Conservation (phyloP, 23 red algal species). For the Cyanidiococcus yangmingshanensis region DNA sequence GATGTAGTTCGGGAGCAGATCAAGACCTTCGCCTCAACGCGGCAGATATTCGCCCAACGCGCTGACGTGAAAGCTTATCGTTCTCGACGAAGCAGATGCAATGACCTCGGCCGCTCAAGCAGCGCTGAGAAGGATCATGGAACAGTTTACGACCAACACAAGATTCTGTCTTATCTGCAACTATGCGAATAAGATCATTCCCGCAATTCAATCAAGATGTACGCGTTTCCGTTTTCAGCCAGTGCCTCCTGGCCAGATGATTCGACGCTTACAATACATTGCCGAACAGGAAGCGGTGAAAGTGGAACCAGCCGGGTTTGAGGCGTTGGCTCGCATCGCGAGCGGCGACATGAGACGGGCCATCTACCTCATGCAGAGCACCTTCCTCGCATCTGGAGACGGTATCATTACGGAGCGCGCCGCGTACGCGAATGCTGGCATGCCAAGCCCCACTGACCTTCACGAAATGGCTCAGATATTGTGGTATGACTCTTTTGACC, state of each 20-base stretch:
- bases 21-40: slow-evolving; percentile 88
- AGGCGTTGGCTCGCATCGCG: slow-evolving; percentile 58
- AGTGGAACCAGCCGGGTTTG: slow-evolving; percentile 42
- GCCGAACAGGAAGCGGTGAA: slow-evolving; percentile 45
- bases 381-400: slow-evolving; percentile 45
- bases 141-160: slow-evolving; percentile 77
- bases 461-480: slow-evolving; percentile 30
- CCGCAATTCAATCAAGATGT: slow-evolving; percentile 89
- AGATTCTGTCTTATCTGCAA: slow-evolving; percentile 98
- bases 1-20: slow-evolving; percentile 90
- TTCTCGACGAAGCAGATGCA: slow-evolving; percentile 95
- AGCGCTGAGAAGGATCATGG: slow-evolving; percentile 84
- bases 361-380: slow-evolving; percentile 78
- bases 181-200: slow-evolving; percentile 98
- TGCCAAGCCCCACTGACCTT: slow-evolving; percentile 57
- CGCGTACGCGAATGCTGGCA: slow-evolving; percentile 88
- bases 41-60: slow-evolving; percentile 56
- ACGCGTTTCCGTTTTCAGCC: slow-evolving; percentile 94
- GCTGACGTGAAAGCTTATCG: slow-evolving; percentile 67
- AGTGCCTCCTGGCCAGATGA: slow-evolving; percentile 49
- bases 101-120: slow-evolving; percentile 92
- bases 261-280: slow-evolving; percentile 47
- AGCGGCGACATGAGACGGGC: slow-evolving; percentile 86
- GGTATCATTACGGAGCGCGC: slow-evolving; percentile 33
- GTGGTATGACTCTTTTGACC: slow-evolving; percentile 36